phyloP scores from a whole-genome alignment of 1,139 yeast genomes.

The Pneumocystis jirovecii region DNA sequence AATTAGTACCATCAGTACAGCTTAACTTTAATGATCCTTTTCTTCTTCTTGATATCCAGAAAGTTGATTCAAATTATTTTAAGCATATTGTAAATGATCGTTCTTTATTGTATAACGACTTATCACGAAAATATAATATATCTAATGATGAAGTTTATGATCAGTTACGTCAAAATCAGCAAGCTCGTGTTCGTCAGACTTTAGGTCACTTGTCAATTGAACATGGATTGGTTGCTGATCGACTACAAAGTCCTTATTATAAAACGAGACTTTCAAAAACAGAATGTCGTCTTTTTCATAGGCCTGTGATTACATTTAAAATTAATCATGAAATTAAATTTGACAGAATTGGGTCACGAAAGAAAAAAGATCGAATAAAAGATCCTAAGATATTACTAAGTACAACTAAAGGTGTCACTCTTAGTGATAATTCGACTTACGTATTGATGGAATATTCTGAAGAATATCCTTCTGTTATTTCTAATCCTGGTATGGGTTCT shows the following conservation, averaged over 20 bases:
- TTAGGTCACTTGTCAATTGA: conserved; percentile 84
- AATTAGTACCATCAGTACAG: conserved; percentile 30
- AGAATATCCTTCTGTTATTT: conserved; percentile 67
- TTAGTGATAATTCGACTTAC: conserved; percentile 68
- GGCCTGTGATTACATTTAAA: conserved; percentile 59
- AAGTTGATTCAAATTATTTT: background rate
- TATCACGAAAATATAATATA: conserved; percentile 46
- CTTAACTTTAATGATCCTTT: conserved; percentile 77
- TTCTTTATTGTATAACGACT: conserved; percentile 10
- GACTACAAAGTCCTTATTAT: conserved; percentile 82
- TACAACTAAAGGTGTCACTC: conserved; percentile 58
- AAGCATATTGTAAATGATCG: background rate
- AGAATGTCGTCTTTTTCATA: conserved; percentile 65
- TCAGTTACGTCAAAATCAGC: conserved; percentile 66
- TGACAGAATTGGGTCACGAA: conserved; percentile 61
- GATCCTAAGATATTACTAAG: conserved; percentile 44
- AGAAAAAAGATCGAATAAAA: conserved; percentile 77
- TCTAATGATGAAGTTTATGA: conserved; percentile 86
- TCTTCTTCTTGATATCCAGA: conserved; percentile 10
- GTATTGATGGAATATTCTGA: conserved; percentile 81
- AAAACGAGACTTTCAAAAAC: conserved; percentile 58
- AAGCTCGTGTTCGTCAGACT: conserved; percentile 82
- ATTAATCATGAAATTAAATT: conserved; percentile 69
- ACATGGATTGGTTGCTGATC: conserved; percentile 74
- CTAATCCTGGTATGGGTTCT: conserved; percentile 92